Conservation (phyloP, 805 yeast species). For the Brettanomyces naardenensis region DNA sequence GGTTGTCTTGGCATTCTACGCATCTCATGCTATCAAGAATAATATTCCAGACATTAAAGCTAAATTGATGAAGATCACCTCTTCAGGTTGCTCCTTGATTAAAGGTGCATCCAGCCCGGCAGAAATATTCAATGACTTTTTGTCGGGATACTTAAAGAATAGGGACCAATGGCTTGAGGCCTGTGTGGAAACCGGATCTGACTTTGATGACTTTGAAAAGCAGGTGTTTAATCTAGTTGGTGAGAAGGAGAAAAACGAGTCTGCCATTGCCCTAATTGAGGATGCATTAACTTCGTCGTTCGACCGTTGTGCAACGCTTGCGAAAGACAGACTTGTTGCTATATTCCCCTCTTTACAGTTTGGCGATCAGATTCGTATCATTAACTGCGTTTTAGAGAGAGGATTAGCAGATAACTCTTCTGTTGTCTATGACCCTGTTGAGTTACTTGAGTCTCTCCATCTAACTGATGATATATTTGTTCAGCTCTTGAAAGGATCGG, state of each 20-base stretch:
- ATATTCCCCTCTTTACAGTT: conserved; percentile 50
- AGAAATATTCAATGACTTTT: conserved; percentile 36
- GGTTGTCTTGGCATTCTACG: conserved; percentile 53
- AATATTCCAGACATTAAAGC: conserved; percentile 51
- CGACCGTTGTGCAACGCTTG: conserved; percentile 37
- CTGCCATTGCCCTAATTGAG: conserved; percentile 56
- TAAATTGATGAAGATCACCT: conserved; percentile 38
- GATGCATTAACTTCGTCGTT: conserved; percentile 39
- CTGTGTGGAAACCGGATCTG: conserved; percentile 41
- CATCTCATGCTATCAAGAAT: conserved; percentile 53
- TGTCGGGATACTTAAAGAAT: conserved; percentile 36
- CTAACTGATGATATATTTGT: conserved; percentile 52
- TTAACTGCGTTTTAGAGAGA: conserved; percentile 49
- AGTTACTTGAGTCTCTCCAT: conserved; percentile 44
- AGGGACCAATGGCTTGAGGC: conserved; percentile 37
- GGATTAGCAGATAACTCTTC: conserved; percentile 32
- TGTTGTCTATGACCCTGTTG: conserved; percentile 43
- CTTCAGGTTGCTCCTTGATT: conserved; percentile 29
- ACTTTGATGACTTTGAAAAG: conserved; percentile 47
- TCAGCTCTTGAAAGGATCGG: conserved; percentile 44
- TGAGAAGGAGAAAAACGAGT: conserved; percentile 46
- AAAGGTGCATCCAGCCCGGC: conserved; percentile 40
- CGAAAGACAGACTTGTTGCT: conserved; percentile 42
- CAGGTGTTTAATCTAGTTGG: conserved; percentile 53
- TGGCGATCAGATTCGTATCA: conserved; percentile 50